Conservation (phyloP, 2,329 filamentous ascomycete genomes). For the Pestalotiopsis sp. region DNA sequence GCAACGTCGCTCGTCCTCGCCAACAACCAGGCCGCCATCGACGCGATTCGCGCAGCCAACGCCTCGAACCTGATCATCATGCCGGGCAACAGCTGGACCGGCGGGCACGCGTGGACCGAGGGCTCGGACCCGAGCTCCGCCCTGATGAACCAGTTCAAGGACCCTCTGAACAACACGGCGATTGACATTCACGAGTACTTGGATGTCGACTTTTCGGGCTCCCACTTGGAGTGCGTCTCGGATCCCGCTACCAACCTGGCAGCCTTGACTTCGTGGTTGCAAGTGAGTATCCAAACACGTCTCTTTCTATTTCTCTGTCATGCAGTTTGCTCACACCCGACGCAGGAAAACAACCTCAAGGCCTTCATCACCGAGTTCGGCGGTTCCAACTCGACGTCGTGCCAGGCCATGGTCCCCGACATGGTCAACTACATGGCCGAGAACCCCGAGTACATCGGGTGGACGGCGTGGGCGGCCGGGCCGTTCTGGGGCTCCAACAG, state of each 20-base stretch:
- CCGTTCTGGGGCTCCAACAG: constrained; percentile 49
- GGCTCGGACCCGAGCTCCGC: constrained; percentile 40
- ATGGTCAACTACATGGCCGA: constrained; percentile 48
- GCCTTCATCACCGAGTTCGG: constrained; percentile 55
- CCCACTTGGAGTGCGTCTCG: constrained; percentile 43
- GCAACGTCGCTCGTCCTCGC: constrained; percentile 44
- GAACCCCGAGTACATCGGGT: constrained; percentile 52
- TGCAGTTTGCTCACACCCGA: neutral
- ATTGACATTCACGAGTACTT: constrained; percentile 56
- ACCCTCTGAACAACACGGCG: constrained; percentile 50
- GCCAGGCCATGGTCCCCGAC: constrained; percentile 40
- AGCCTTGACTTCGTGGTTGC: constrained; percentile 47
- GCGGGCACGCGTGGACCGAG: constrained; percentile 49
- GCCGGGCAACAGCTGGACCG: constrained; percentile 52
- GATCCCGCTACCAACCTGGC: constrained; percentile 41
- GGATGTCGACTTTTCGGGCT: constrained; percentile 50
- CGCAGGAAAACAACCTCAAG: constrained; percentile 41
- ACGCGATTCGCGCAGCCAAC: constrained; percentile 44
- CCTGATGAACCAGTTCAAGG: constrained; percentile 43
- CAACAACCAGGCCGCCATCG: constrained; percentile 51
- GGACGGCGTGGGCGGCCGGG: constrained; percentile 54
- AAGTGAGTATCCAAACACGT: constrained; percentile 22
- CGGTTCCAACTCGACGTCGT: constrained; percentile 45
- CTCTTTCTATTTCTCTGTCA: neutral
- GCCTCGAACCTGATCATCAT: constrained; percentile 51